Conservation (phyloP, 139 green algal genomes). For the Edaphochlamys debaryana region DNA sequence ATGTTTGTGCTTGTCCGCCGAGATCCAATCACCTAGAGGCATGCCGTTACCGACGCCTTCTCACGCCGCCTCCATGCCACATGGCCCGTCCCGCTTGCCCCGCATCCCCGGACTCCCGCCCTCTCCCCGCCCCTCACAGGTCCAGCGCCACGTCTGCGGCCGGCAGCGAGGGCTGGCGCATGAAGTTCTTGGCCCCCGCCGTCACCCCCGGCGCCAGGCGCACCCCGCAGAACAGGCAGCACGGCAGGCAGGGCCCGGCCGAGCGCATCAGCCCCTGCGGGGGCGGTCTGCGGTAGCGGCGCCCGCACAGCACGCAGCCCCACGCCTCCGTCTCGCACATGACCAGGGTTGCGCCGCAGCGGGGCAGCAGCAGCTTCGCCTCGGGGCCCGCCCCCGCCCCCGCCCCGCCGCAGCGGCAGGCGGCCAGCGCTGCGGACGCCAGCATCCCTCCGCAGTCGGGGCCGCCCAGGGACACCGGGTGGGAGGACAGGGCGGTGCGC, state of each 20-base stretch:
- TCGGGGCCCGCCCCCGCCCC: background rate
- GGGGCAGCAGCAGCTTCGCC: background rate
- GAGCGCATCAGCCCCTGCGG: too few species aligned
- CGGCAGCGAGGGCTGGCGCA: constrained; percentile 14
- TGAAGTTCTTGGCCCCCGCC: background rate
- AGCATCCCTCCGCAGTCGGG: background rate
- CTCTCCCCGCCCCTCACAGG: too few species aligned
- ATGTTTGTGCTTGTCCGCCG: too few species aligned
- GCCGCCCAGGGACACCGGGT: background rate
- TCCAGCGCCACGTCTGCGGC: background rate
- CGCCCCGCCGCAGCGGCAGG: background rate
- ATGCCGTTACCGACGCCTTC: too few species aligned
- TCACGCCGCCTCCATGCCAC: too few species aligned
- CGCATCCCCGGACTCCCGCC: too few species aligned
- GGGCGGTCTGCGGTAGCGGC: too few species aligned
- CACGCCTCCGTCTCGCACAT: too few species aligned
- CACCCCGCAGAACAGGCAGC: constrained; percentile 27
- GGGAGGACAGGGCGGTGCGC: background rate
- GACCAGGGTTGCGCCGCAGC: constrained; percentile 4
- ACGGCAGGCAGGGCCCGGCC: background rate
- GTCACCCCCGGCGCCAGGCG: background rate
- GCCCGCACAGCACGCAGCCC: too few species aligned
- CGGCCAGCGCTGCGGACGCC: background rate
- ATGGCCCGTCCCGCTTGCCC: too few species aligned
- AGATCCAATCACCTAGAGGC: too few species aligned